Evolutionary conservation across 2,329 filamentous ascomycete species (phyloP).

Genomic region (Davidsoniella neocaledoniae): DNA sequence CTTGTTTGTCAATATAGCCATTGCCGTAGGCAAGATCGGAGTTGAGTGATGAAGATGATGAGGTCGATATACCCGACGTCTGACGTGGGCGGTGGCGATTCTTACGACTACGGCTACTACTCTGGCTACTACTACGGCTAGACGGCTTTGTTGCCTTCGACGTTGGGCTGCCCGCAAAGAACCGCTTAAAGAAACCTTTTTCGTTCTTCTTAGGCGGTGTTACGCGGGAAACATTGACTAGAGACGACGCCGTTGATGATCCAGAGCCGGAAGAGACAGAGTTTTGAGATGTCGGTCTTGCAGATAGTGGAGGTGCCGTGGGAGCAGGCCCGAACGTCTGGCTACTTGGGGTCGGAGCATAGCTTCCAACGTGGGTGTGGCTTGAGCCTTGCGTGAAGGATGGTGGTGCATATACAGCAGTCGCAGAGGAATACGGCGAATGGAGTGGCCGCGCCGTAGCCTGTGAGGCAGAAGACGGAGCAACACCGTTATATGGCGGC

Average conservation of each 20-base stretch:
- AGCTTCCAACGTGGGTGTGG: constrained; percentile 2
- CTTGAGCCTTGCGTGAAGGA: constrained; percentile 6
- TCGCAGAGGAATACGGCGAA: constrained; percentile 5
- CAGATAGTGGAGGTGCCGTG: too few relatives aligned
- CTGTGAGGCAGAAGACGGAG: constrained; percentile 3
- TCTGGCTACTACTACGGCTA: constrained; percentile 19
- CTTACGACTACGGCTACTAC: constrained; percentile 20
- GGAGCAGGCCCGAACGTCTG: neutral
- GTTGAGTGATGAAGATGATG: constrained; percentile 50
- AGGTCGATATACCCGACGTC: constrained; percentile 41
- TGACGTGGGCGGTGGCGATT: constrained; percentile 13
- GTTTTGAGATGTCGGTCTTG: constrained; percentile 7
- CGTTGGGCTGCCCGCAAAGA: constrained; percentile 31
- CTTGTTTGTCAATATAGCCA: constrained; percentile 31
- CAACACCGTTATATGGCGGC: neutral
- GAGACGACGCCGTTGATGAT: constrained; percentile 39
- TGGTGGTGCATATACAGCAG: constrained; percentile 3
- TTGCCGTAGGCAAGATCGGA: constrained; percentile 52
- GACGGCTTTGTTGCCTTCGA: constrained; percentile 31
- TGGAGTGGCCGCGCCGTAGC: constrained; percentile 9
- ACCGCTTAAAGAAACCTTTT: constrained; percentile 37
- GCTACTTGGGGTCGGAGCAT: constrained; percentile 1
- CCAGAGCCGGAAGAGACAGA: constrained; percentile 21
- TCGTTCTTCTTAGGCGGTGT: constrained; percentile 27
- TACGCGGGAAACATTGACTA: constrained; percentile 48